Evolutionary conservation across 441 rosid genomes (phyloP).

Genomic region (Brassica balearica): DNA sequence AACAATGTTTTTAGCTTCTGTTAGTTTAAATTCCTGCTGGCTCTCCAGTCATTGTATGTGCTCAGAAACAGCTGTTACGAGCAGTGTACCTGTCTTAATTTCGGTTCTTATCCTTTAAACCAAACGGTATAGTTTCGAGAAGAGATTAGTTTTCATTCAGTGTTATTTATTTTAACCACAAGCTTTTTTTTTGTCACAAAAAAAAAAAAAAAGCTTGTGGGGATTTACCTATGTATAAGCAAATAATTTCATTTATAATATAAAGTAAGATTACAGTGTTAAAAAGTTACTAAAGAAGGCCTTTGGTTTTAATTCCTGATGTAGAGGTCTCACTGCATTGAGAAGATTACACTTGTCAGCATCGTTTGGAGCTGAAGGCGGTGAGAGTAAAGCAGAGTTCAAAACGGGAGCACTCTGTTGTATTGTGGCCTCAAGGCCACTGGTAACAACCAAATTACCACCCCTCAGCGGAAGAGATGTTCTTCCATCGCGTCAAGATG

Average conservation of each 20-base stretch:
- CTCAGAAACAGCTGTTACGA: no score
- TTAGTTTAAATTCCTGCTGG: no score
- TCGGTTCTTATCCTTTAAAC: not conserved
- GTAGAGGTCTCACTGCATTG: constrained; percentile 9
- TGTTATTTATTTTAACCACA: not conserved
- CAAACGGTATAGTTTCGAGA: no score
- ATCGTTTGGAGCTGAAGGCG: not conserved
- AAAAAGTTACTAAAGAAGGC: not conserved
- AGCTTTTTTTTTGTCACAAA: no score
- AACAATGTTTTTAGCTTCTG: no score
- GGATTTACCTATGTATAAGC: not conserved
- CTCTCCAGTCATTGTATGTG: no score
- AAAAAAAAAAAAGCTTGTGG: not conserved
- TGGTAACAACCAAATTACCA: constrained; percentile 55
- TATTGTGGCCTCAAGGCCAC: constrained; percentile 95
- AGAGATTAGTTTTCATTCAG: no score
- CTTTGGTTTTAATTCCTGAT: not conserved
- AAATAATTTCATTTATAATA: not conserved
- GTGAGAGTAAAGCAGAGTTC: constrained; percentile 16
- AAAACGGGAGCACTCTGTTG: constrained; percentile 98
- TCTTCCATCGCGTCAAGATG: constrained; percentile 50
- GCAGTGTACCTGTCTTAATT: no score
- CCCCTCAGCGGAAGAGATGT: constrained; percentile 37
- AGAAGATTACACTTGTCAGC: constrained; percentile 1
- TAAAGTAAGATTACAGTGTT: not conserved